Conservation (phyloP, 1,284 basidiomycete genomes). For the Schizopora paradoxa region DNA sequence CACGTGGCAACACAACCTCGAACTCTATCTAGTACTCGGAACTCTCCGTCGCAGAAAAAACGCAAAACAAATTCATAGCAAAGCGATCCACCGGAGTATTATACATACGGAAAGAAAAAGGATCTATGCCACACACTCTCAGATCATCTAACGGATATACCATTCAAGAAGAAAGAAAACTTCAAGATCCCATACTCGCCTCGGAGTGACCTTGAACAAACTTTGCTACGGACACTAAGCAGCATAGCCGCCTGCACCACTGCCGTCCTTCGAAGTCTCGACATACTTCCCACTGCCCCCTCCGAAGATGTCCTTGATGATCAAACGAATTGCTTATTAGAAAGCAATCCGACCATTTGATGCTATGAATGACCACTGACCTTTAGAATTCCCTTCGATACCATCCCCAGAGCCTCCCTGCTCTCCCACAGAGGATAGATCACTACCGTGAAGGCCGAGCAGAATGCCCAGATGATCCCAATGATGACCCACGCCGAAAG, state of each 20-base stretch:
- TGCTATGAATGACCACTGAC: constrained; percentile 28
- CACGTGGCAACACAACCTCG: too few species aligned
- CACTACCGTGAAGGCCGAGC: constrained; percentile 69
- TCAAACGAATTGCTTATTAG: background rate
- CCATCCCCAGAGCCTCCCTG: constrained; percentile 54
- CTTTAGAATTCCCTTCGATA: constrained; percentile 59
- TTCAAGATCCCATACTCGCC: too few species aligned
- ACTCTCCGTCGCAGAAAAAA: too few species aligned
- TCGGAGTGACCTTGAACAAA: too few species aligned
- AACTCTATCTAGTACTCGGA: too few species aligned
- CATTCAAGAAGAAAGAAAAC: too few species aligned
- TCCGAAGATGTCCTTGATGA: constrained; percentile 8
- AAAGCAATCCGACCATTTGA: background rate
- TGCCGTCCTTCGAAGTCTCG: constrained; percentile 3
- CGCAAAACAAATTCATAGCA: too few species aligned
- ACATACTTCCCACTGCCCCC: constrained; percentile 9
- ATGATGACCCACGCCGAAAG: constrained; percentile 75
- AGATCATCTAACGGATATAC: too few species aligned
- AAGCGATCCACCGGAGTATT: too few species aligned
- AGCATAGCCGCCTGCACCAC: background rate
- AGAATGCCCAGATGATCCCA: constrained; percentile 81
- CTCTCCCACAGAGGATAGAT: constrained; percentile 86
- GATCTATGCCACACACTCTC: too few species aligned
- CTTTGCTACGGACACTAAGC: background rate
- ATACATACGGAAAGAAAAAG: too few species aligned